These are phyloP conservation scores for Kwoniella sp. DNA, from an alignment of 768 basidiomycete genomes.

Conservation along the genomic window DNA sequence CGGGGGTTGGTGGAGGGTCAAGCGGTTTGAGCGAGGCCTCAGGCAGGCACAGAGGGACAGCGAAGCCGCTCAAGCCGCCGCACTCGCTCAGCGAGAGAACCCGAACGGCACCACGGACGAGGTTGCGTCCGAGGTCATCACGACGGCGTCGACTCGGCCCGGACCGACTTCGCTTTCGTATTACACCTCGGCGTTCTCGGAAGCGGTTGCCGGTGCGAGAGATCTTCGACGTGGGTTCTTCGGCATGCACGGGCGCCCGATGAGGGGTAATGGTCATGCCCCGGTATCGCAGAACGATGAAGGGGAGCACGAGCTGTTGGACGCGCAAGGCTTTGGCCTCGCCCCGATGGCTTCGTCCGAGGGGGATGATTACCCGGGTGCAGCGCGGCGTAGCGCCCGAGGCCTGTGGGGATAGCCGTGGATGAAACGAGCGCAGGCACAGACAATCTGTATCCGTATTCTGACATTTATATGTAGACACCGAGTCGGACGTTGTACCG, in stretches of 20 bases:
- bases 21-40: conserved; percentile 42
- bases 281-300: conserved; percentile 20
- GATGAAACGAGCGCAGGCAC: no score
- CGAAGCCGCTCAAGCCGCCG: conserved; percentile 36
- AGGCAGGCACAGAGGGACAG: conserved; percentile 30
- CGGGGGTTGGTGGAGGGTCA: conserved; percentile 59
- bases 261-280: conserved; percentile 20
- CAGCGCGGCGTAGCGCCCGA: no score
- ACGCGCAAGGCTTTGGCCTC: conserved; percentile 40
- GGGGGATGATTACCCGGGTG: not conserved
- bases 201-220: conserved; percentile 25
- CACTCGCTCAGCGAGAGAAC: conserved; percentile 16
- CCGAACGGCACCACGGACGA: not conserved
- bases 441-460: no score
- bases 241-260: conserved; percentile 31
- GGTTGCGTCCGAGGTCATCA: conserved; percentile 9
- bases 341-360: conserved; percentile 36
- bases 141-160: conserved; percentile 1
- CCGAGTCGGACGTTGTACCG: no score
- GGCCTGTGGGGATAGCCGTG: no score
- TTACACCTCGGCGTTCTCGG: conserved; percentile 28
- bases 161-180: conserved; percentile 22
- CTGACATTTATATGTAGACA: no score
- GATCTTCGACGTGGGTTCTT: conserved; percentile 37
- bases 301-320: conserved; percentile 39